phyloP scores from a whole-genome alignment of 176 grass and related monocot species.

The Paspalum notatum region DNA sequence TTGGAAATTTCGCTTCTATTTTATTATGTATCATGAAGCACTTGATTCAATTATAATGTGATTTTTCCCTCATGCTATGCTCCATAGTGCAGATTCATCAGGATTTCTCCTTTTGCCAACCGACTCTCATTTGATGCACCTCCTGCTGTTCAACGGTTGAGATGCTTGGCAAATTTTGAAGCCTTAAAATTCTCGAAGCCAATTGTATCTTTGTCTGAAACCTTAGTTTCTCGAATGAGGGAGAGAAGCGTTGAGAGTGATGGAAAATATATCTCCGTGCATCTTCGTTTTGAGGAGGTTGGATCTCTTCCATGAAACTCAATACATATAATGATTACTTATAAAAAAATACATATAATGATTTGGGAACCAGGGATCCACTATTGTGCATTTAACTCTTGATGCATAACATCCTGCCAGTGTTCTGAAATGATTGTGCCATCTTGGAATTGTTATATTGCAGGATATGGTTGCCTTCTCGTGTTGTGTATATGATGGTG shows the following conservation, averaged over 20 bases:
- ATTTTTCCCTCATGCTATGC: slow-evolving; percentile 35
- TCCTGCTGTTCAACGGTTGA: slow-evolving; percentile 77
- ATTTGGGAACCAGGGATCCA: slow-evolving; percentile 6
- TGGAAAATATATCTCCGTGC: slow-evolving; percentile 93
- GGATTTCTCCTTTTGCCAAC: slow-evolving; percentile 97
- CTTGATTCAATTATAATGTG: not conserved
- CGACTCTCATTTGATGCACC: slow-evolving; percentile 95
- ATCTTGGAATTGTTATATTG: slow-evolving; percentile 32
- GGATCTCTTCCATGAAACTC: slow-evolving; percentile 34
- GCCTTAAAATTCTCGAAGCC: slow-evolving; percentile 83
- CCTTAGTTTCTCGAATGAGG: slow-evolving; percentile 90
- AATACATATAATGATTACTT: not conserved
- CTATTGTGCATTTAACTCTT: not conserved
- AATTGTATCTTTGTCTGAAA: slow-evolving; percentile 76
- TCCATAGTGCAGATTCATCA: slow-evolving; percentile 72
- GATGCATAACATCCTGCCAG: slow-evolving; percentile 9
- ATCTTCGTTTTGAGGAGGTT: slow-evolving; percentile 99
- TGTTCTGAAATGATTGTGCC: slow-evolving; percentile 15
- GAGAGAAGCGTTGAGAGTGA: slow-evolving; percentile 60
- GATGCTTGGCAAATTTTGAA: slow-evolving; percentile 98
- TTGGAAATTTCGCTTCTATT: not conserved
- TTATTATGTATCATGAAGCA: slow-evolving; percentile 8
- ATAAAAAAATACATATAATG: not conserved
- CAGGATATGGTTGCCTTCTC: slow-evolving; percentile 99
- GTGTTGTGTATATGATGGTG: slow-evolving; percentile 96